Evolutionary conservation across 2,329 filamentous ascomycete species (phyloP), one percentile per base, ranked within the genome.

Genomic region (Metarhizium rileyi): DNA sequence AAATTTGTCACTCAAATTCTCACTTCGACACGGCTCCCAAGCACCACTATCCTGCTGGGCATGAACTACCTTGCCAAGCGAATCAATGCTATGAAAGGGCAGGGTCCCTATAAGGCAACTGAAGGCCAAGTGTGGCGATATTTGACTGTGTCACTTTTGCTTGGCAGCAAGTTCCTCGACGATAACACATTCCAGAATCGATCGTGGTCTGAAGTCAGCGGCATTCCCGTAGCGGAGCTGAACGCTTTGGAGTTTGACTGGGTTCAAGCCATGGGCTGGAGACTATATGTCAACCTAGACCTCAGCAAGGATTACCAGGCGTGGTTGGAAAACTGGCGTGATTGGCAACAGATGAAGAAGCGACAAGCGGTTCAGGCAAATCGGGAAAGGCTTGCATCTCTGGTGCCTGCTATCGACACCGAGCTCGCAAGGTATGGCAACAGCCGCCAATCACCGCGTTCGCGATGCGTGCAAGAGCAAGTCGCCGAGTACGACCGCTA

Each of bases 181-280:
- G 90, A 95, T 74, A 95, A 95, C 70, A 96, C 90, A 5, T 96
- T 96, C 70, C 90, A 95, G 75, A 96, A 95, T 71, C 86, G 88
- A 49, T 95, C 90, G 1, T 96, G 90, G 90, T 88, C 90, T 5
- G 90, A 96, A 63, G 90, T 96, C 47, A 95, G 89, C 68, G 88
- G 87, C 53, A 95, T 96, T 57, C 76, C 84, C 28, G 89, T 95
- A 20, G 70, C 78, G 3, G 89, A 95, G 62, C 76, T 96, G 57
- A 95, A 95, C 70, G 74, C 77, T 52, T 78, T 95, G 65, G 90
- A 96, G 72, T 81, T 85, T 60, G 86, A 94, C 59, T 96, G 90
- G 90, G 77, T 96, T 38, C 76, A 81, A 49, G 83, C 84, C 40
- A 93, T 94, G 64, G 76, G 81, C 58, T 95, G 88, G 84, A 78